phyloP scores from a whole-genome alignment of 257 asterid species.

The Nyctanthes arbortristis region DNA sequence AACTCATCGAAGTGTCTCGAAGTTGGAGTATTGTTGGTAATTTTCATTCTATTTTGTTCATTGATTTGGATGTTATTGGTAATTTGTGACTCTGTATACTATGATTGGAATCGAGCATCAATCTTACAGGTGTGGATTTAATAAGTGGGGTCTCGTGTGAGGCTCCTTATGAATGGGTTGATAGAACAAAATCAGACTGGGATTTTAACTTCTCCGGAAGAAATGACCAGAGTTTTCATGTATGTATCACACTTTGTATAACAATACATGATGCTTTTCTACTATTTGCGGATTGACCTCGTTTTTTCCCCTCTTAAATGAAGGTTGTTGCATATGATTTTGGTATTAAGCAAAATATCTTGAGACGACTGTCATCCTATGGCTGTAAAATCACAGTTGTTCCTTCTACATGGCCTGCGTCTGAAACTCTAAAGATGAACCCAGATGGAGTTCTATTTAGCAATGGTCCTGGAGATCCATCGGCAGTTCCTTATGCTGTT shows the following conservation, averaged over 20 bases:
- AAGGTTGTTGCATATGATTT: constrained; percentile 97
- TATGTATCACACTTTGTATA: constrained; percentile 31
- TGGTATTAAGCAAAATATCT: constrained; percentile 95
- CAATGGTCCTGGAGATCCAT: constrained; percentile 98
- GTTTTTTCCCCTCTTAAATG: constrained; percentile 21
- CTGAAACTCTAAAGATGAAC: constrained; percentile 81
- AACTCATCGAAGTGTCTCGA: constrained; percentile 75
- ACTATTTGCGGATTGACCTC: constrained; percentile 12
- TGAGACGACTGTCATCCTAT: constrained; percentile 83
- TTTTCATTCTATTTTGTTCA: constrained; percentile 1
- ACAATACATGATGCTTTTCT: background rate
- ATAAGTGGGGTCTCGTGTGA: constrained; percentile 83
- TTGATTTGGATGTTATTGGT: constrained; percentile 2
- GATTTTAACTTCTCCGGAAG: constrained; percentile 62
- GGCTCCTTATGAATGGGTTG: constrained; percentile 85
- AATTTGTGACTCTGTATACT: background rate
- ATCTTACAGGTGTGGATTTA: constrained; percentile 82
- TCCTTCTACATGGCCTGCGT: constrained; percentile 91
- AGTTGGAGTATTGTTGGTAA: constrained; percentile 88
- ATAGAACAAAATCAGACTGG: constrained; percentile 65
- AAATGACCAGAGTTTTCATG: constrained; percentile 50
- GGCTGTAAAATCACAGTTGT: constrained; percentile 94
- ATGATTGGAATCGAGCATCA: background rate
- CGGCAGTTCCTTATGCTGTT: constrained; percentile 97
- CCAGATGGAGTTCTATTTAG: constrained; percentile 95